Evolutionary conservation across 2,329 filamentous ascomycete genomes (phyloP), one percentile per base, ranked within the genome.

Genomic region (Drechslerella dactyloides): DNA sequence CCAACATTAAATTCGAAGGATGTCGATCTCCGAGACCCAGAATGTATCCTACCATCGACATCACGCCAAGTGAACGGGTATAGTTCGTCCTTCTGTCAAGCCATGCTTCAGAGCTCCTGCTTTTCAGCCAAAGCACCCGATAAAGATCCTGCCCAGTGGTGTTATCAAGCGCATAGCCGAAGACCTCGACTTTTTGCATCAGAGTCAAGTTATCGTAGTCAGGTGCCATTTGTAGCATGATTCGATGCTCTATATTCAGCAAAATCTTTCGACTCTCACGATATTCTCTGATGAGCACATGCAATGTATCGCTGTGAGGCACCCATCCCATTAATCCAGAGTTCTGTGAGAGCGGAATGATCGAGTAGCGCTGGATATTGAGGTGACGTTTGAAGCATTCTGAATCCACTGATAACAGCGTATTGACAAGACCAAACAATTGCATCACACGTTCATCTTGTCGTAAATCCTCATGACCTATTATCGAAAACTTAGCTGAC

Each of bases 31-130:
- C 94, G 13, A 99, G 84, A 70, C 94, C 96, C 21, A 99, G 87
- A 75, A 99, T 97, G 80, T 99, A 99, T 74, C 94, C 94, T n/a
- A 97, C 94, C 92, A 99, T 99, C n/a, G 92, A 97, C 94, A 99
- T 99, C 77, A 99, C 94, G 76, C 91, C 94, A 1, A 99, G 84
- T 0, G 93, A 97, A 66, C 94, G 89, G 17, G 94, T 99, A 81
- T 99, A 99, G 79, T 96, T 99, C n/a, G 96, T 99, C 59, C 94
- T 89, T 48, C 94, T 86, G 80, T 97, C 94, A 35, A 99, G 87
- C 94, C 94, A 99, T 1, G 93, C 90, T 80, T 99, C 94, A 0
- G 93, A 97, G 73, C 90, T 96, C 84, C 97, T 97, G 78, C 91
- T 96, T 86, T 99, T 99, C 76, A 99, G 85, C 94, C 96, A 99